Evolutionary conservation across 768 basidiomycete genomes (phyloP).

Genomic region (Phanerochaete carnosa): DNA sequence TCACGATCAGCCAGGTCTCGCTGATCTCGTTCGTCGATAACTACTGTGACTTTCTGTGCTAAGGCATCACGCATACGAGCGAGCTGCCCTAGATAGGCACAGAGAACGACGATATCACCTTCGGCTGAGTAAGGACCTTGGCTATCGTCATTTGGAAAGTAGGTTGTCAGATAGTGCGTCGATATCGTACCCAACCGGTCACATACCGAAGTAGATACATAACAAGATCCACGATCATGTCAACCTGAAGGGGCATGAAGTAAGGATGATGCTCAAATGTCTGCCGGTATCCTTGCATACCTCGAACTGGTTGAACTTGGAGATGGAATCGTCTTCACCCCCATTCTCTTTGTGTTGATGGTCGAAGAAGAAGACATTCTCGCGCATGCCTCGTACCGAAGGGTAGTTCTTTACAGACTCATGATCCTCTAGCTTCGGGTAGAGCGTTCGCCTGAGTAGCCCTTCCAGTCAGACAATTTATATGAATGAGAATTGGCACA

Average conservation of each 20-base stretch:
- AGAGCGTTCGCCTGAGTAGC: constrained; percentile 48
- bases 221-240: constrained; percentile 51
- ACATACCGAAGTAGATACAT: constrained; percentile 39
- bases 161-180: too few species aligned
- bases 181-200: background rate
- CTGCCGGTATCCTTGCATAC: constrained; percentile 31
- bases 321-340: constrained; percentile 54
- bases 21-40: constrained; percentile 69
- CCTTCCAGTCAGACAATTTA: background rate
- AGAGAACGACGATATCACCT: constrained; percentile 53
- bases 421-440: constrained; percentile 59
- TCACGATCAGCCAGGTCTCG: constrained; percentile 51
- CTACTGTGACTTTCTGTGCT: constrained; percentile 47
- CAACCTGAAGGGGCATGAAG: constrained; percentile 19
- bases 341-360: constrained; percentile 57
- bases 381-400: constrained; percentile 55
- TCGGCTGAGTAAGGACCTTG: constrained; percentile 45
- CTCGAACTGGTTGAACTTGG: constrained; percentile 68
- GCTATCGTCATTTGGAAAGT: constrained; percentile 57
- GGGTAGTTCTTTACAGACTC: constrained; percentile 47
- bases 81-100: constrained; percentile 51
- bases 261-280: background rate
- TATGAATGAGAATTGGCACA: constrained; percentile 6
- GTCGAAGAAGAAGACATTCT: constrained; percentile 65
- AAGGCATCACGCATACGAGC: constrained; percentile 42